phyloP scores from a whole-genome alignment of 352 stramenopile species.

The Hyaloperonospora brassicae region DNA sequence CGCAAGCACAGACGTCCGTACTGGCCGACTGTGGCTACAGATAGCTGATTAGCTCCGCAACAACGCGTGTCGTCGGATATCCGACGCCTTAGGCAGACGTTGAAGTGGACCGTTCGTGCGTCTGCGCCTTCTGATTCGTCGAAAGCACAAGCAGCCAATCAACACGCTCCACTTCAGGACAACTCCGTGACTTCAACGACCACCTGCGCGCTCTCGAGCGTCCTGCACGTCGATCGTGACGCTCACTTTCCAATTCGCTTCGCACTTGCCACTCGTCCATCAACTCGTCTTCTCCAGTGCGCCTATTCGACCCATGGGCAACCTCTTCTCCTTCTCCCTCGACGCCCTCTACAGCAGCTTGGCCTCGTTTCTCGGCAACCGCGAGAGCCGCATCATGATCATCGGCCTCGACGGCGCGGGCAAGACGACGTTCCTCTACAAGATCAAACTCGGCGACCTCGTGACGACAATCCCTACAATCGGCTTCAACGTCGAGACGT shows the following conservation, averaged over 20 bases:
- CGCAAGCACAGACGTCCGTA: too few species aligned
- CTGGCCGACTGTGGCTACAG: too few species aligned
- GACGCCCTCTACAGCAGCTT: slow-evolving; percentile 28
- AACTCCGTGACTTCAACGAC: slow-evolving; percentile 12
- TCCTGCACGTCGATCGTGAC: background rate
- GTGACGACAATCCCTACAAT: slow-evolving; percentile 78
- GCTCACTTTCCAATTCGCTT: slow-evolving; percentile 13
- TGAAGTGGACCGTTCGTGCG: slow-evolving; percentile 11
- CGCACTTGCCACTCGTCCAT: background rate
- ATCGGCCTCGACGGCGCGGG: slow-evolving; percentile 91
- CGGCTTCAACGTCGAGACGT: slow-evolving; percentile 81
- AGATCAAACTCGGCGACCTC: slow-evolving; percentile 69
- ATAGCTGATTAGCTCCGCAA: too few species aligned
- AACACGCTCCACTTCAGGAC: slow-evolving; percentile 10
- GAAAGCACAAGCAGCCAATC: slow-evolving; percentile 12
- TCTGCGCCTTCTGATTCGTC: slow-evolving; percentile 2
- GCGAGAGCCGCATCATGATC: slow-evolving; percentile 70
- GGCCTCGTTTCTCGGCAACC: slow-evolving; percentile 28
- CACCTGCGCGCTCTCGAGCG: slow-evolving; percentile 8
- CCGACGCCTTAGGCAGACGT: background rate
- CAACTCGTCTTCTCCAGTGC: background rate
- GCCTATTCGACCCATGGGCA: slow-evolving; percentile 29
- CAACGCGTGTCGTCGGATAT: too few species aligned
- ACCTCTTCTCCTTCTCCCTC: slow-evolving; percentile 32
- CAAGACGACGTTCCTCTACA: slow-evolving; percentile 95